Evolutionary conservation across 2,329 filamentous ascomycete genomes (phyloP).

Genomic region (Ustilaginoidea virens): DNA sequence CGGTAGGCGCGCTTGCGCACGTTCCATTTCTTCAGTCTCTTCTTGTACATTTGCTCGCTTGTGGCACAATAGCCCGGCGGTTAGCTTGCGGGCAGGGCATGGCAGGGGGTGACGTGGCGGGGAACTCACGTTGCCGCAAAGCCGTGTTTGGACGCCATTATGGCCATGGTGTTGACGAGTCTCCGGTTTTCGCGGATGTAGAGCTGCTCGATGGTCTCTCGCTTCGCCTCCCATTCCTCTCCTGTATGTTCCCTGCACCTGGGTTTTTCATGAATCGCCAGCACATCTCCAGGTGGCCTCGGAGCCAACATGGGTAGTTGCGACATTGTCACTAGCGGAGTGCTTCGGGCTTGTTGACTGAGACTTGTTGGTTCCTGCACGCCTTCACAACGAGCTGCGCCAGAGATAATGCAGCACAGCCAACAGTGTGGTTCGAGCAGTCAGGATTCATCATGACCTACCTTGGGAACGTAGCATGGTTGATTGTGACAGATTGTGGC

Average conservation of each 20-base stretch:
- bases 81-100: no score
- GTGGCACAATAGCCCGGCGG: no score
- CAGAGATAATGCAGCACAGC: no score
- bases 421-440: no score
- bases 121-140: slow-evolving; percentile 22
- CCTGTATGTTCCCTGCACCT: slow-evolving; percentile 20
- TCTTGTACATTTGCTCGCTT: slow-evolving; percentile 26
- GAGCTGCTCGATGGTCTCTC: slow-evolving; percentile 16
- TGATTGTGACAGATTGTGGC: no score
- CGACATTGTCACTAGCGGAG: no score
- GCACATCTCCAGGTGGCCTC: slow-evolving; percentile 15
- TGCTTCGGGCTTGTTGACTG: no score
- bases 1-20: slow-evolving; percentile 20
- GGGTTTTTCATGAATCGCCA: slow-evolving; percentile 9
- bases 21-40: slow-evolving; percentile 23
- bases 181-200: slow-evolving; percentile 21
- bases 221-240: slow-evolving; percentile 18
- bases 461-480: no score
- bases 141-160: slow-evolving; percentile 17
- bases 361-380: no score
- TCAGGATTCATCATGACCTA: no score
- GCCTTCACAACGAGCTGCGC: no score
- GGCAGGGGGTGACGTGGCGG: no score
- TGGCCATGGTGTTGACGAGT: slow-evolving; percentile 20
- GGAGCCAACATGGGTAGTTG: slow-evolving; percentile 18